Evolutionary conservation across 306 rosid species (phyloP).

Genomic region (Canavalia ensiformis): DNA sequence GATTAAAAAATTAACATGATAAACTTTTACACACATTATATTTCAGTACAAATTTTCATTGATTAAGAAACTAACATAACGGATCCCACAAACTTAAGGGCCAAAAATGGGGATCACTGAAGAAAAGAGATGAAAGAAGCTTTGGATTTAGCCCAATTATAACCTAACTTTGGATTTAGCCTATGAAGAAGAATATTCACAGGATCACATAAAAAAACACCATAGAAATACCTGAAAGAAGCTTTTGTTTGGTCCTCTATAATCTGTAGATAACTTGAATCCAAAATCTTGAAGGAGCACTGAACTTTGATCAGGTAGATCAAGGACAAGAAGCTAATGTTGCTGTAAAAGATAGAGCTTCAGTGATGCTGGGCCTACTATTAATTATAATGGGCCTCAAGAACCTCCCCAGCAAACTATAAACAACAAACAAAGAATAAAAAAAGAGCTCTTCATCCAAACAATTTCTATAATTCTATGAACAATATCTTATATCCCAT

Average conservation of each 20-base stretch:
- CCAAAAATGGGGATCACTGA: too few species aligned
- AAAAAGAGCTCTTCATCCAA: background rate
- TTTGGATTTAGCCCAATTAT: background rate
- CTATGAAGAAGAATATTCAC: constrained; percentile 49
- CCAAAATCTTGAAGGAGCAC: background rate
- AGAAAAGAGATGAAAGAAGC: too few species aligned
- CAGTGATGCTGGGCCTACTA: background rate
- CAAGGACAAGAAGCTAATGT: constrained; percentile 28
- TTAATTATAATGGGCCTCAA: constrained; percentile 9
- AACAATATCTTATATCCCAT: constrained; percentile 7
- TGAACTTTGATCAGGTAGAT: constrained; percentile 14
- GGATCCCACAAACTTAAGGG: too few species aligned
- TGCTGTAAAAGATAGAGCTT: constrained; percentile 20
- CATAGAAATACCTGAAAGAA: constrained; percentile 45
- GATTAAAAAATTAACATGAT: too few species aligned
- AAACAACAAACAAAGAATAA: background rate
- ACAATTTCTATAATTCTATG: background rate
- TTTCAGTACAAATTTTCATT: too few species aligned
- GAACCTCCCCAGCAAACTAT: constrained; percentile 22
- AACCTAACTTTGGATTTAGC: constrained; percentile 37
- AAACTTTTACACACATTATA: too few species aligned
- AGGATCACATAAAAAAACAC: constrained; percentile 14
- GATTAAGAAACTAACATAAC: too few species aligned
- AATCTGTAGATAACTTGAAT: background rate
- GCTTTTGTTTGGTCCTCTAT: background rate